These are phyloP conservation scores for Miamiensis avidus DNA, from an alignment of 169 alveolate species.

Conservation along the genomic window DNA sequence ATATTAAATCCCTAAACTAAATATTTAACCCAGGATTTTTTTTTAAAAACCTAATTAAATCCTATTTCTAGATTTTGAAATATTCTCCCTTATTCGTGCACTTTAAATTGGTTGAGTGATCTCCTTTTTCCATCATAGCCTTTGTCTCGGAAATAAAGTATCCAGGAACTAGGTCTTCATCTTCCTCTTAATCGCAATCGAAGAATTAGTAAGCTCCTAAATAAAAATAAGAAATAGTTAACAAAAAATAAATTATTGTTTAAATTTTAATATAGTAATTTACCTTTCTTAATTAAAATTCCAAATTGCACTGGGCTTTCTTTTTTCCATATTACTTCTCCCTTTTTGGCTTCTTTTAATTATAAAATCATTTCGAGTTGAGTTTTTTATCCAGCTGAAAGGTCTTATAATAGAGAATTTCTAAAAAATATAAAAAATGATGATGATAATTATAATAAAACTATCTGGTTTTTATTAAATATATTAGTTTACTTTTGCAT, in stretches of 20 bases:
- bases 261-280: neutral
- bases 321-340: conserved; percentile 40
- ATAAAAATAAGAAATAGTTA: no score
- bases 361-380: conserved; percentile 44
- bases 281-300: conserved; percentile 43
- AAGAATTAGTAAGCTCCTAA: conserved; percentile 17
- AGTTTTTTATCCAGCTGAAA: conserved; percentile 32
- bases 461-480: no score
- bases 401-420: conserved; percentile 33
- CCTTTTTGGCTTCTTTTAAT: conserved; percentile 43
- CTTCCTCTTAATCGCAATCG: conserved; percentile 40
- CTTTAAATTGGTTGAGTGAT: conserved; percentile 23
- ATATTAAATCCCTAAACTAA: conserved; percentile 28
- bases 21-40: conserved; percentile 48
- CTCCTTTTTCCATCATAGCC: conserved; percentile 25
- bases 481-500: conserved; percentile 15
- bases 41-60: conserved; percentile 31
- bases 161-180: conserved; percentile 43
- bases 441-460: neutral
- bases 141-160: conserved; percentile 33
- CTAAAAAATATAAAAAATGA: neutral
- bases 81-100: conserved; percentile 31
- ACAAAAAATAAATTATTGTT: no score
- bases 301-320: conserved; percentile 39
- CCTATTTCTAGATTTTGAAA: conserved; percentile 31